Percentiles rank a stretch among this genome's conserved stretches.
Conservation (phyloP, 2,329 filamentous ascomycete species). For the Ustulina deusta region DNA sequence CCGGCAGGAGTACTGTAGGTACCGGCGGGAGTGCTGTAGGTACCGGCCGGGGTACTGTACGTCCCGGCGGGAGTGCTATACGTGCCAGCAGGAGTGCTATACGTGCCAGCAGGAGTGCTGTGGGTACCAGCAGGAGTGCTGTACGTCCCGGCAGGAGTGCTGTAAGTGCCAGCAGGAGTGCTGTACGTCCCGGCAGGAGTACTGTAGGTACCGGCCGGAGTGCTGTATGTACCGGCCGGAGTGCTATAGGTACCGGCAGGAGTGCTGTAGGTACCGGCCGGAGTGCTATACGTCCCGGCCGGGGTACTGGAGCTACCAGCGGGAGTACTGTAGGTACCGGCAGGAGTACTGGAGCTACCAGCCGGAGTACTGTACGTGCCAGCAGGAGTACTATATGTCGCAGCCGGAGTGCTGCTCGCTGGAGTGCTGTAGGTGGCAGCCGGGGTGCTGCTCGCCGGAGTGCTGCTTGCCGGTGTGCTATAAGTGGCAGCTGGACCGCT, state of each 20-base stretch:
- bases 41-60: neutral
- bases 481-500: constrained; percentile 1
- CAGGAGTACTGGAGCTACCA: neutral
- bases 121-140: neutral
- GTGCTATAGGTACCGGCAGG: neutral
- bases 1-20: neutral
- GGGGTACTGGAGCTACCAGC: too few relatives aligned
- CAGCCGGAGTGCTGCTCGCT: neutral
- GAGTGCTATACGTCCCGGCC: too few relatives aligned
- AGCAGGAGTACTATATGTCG: neutral
- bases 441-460: constrained; percentile 13
- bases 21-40: neutral
- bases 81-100: neutral
- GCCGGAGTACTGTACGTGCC: constrained; percentile 7
- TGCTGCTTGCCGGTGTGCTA: constrained; percentile 2
- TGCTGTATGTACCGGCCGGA: too few relatives aligned
- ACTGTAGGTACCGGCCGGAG: constrained; percentile 3
- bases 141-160: neutral
- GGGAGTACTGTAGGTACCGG: too few relatives aligned
- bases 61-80: neutral
- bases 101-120: neutral
- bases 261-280: constrained; percentile 1
- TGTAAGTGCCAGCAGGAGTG: too few relatives aligned
- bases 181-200: neutral
- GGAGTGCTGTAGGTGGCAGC: neutral